phyloP scores from a whole-genome alignment of 2,329 filamentous ascomycete species.

The Zymoseptoria passerinii region DNA sequence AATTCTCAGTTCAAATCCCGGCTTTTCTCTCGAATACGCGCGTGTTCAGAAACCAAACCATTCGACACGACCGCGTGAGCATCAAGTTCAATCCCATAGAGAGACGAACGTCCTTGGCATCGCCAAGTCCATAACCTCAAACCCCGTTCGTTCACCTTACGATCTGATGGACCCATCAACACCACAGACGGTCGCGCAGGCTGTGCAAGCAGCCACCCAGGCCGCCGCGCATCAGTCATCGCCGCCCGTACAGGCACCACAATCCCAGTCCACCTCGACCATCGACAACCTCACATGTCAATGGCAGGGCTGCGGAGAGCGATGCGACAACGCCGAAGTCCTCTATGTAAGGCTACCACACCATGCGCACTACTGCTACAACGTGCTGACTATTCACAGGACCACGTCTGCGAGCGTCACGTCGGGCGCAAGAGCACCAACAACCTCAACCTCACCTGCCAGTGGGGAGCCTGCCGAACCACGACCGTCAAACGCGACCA shows the following conservation, averaged over 20 bases:
- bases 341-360: conserved; percentile 49
- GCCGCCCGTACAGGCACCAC: conserved; percentile 24
- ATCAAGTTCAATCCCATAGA: neutral
- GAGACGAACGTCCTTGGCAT: neutral
- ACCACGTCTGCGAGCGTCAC: conserved; percentile 96
- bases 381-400: conserved; percentile 44
- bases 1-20: neutral
- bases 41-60: neutral
- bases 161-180: neutral
- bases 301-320: conserved; percentile 56
- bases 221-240: conserved; percentile 18
- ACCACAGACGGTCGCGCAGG: conserved; percentile 23
- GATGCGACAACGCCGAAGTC: conserved; percentile 49
- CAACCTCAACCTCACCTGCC: conserved; percentile 93
- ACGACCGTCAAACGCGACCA: conserved; percentile 98
- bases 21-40: neutral
- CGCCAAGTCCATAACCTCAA: neutral
- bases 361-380: conserved; percentile 3
- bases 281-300: conserved; percentile 48
- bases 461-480: conserved; percentile 92
- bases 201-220: conserved; percentile 24
- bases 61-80: neutral
- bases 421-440: conserved; percentile 98
- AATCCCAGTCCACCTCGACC: conserved; percentile 24
- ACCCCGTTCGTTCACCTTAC: neutral